phyloP scores from a whole-genome alignment of 164 flowering plant genomes.

The Magnolia changhungtana region DNA sequence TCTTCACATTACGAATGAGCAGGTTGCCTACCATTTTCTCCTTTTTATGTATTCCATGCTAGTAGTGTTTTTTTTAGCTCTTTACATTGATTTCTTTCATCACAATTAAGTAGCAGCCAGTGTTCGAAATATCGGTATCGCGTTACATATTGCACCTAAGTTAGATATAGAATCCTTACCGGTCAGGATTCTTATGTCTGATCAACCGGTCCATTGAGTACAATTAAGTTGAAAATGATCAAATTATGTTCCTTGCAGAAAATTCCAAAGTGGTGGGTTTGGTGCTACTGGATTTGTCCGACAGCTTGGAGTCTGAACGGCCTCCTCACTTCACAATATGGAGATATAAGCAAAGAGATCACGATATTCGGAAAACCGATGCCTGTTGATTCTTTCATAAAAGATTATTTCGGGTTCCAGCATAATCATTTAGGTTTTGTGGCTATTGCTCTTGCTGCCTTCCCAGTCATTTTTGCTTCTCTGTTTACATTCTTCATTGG shows the following conservation, averaged over 20 bases:
- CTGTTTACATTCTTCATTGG: conserved; percentile 30
- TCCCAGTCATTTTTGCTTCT: conserved; percentile 23
- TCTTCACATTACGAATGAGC: too few species aligned
- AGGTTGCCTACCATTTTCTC: too few species aligned
- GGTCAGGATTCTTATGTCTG: too few species aligned
- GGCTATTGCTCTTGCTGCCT: conserved; percentile 14
- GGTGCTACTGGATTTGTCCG: conserved; percentile 42
- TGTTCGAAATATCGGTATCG: too few species aligned
- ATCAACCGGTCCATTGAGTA: background rate
- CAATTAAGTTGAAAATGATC: background rate
- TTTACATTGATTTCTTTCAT: too few species aligned
- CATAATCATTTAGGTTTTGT: conserved; percentile 18
- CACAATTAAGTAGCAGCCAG: too few species aligned
- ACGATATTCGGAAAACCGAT: conserved; percentile 17
- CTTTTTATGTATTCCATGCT: too few species aligned
- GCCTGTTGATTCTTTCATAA: conserved; percentile 15
- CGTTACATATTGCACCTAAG: too few species aligned
- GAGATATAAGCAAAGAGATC: conserved; percentile 30
- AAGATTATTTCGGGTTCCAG: conserved; percentile 24
- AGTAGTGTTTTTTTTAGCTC: too few species aligned
- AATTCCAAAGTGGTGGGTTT: conserved; percentile 56
- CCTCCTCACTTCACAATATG: conserved; percentile 45
- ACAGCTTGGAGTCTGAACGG: conserved; percentile 41
- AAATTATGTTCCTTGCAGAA: conserved; percentile 25
- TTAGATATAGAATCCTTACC: too few species aligned